A percentile compares a stretch with the other conserved stretches of the same genome.
Evolutionary conservation across 108 stramenopile species (phyloP).

Genomic region (Skeletonema menzelii): DNA sequence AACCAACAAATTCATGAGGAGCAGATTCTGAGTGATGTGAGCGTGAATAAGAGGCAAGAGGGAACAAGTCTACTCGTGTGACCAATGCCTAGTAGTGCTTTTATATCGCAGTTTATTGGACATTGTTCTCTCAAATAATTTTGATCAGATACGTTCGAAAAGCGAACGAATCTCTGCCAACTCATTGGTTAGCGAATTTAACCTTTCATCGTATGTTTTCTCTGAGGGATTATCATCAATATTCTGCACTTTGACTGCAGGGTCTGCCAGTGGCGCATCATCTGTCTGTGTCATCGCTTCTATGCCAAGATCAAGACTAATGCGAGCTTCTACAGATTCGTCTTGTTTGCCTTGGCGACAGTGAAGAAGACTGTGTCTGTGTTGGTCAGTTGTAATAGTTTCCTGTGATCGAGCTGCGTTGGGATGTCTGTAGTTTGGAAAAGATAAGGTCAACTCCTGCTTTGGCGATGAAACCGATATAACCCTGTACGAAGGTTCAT

Average conservation of each 20-base stretch:
- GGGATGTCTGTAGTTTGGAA: background rate
- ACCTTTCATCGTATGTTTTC: background rate
- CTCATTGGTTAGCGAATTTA: background rate
- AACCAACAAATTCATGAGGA: no score
- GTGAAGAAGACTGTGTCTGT: no score
- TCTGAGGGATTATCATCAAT: background rate
- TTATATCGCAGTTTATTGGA: no score
- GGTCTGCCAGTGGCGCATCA: background rate
- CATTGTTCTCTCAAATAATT: background rate
- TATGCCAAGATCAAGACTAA: background rate
- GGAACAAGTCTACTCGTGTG: no score
- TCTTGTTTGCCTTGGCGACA: background rate
- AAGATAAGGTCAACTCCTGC: background rate
- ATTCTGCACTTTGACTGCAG: background rate
- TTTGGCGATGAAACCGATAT: background rate
- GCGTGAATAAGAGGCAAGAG: no score
- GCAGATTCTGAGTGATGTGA: no score
- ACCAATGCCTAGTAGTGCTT: no score
- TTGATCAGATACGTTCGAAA: background rate
- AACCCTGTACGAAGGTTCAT: background rate
- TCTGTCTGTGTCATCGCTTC: background rate
- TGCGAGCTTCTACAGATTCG: background rate
- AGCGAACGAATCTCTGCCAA: background rate
- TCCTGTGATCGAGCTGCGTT: background rate
- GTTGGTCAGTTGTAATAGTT: background rate